Percentiles rank a stretch among this genome's conserved stretches.
Conservation (phyloP, 1,139 yeast species). For the Kluyveromyces marxianus region DNA sequence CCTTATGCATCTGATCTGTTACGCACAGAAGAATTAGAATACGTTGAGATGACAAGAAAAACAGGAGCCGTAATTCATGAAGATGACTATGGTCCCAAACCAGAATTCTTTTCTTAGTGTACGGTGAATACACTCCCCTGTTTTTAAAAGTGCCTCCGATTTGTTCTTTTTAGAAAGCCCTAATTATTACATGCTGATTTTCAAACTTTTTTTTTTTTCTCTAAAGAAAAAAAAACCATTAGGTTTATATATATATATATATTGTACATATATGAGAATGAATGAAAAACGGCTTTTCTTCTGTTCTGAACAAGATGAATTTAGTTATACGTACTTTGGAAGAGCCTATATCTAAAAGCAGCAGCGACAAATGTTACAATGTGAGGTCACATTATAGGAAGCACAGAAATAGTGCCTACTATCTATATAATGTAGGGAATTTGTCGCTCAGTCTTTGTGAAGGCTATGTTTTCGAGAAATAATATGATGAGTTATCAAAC, state of each 20-base stretch:
- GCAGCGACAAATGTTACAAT: neutral
- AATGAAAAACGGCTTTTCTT: too few relatives aligned
- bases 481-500: slow-evolving; percentile 25
- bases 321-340: too few relatives aligned
- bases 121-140: neutral
- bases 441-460: neutral
- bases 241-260: neutral
- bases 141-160: too few relatives aligned
- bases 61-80: slow-evolving; percentile 96
- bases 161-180: slow-evolving; percentile 1
- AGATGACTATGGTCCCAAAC: slow-evolving; percentile 89
- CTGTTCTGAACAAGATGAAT: too few relatives aligned
- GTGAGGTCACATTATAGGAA: slow-evolving; percentile 7
- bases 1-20: slow-evolving; percentile 71
- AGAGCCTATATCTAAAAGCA: too few relatives aligned
- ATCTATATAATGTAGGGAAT: neutral
- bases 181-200: neutral
- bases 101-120: slow-evolving; percentile 30
- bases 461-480: neutral
- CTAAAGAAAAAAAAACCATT: neutral
- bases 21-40: slow-evolving; percentile 61
- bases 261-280: too few relatives aligned
- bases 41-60: slow-evolving; percentile 75
- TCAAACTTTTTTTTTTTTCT: neutral
- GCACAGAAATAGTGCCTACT: neutral